phyloP scores from a whole-genome alignment of 2,329 filamentous ascomycete genomes.

The Paecilomyces sp. region DNA sequence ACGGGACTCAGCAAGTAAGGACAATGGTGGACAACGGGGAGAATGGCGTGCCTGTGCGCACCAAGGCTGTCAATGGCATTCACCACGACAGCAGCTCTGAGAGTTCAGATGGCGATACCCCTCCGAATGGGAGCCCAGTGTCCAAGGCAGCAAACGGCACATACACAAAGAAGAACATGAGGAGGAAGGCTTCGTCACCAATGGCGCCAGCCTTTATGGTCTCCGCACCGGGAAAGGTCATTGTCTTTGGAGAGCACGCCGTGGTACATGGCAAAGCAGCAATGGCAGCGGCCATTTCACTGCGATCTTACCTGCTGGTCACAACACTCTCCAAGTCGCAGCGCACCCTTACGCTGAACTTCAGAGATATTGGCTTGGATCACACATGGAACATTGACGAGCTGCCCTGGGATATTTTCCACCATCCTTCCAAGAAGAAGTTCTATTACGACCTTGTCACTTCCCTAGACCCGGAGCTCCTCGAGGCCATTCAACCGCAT shows the following conservation, averaged over 20 bases:
- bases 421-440: conserved; percentile 78
- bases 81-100: conserved; percentile 15
- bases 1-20: conserved; percentile 17
- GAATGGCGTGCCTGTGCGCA: conserved; percentile 11
- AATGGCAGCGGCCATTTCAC: conserved; percentile 88
- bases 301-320: conserved; percentile 93
- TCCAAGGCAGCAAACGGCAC: conserved; percentile 7
- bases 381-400: conserved; percentile 94
- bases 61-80: conserved; percentile 11
- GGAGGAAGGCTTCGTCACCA: conserved; percentile 45
- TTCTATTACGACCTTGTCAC: conserved; percentile 89
- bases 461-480: conserved; percentile 71
- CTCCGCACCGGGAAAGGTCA: conserved; percentile 94
- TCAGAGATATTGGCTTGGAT: conserved; percentile 81
- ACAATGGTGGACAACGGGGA: conserved; percentile 15
- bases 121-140: conserved; percentile 20
- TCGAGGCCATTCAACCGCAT: conserved; percentile 73
- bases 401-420: conserved; percentile 79
- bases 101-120: conserved; percentile 23
- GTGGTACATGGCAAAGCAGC: conserved; percentile 97
- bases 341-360: conserved; percentile 77
- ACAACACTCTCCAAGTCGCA: conserved; percentile 89
- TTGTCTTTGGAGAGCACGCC: conserved; percentile 94
- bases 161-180: conserved; percentile 10
- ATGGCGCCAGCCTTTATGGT: conserved; percentile 92